Base-by-base conservation (phyloP, 2,329 filamentous ascomycete genomes). In the Ophiostoma fasciatum region DNA sequence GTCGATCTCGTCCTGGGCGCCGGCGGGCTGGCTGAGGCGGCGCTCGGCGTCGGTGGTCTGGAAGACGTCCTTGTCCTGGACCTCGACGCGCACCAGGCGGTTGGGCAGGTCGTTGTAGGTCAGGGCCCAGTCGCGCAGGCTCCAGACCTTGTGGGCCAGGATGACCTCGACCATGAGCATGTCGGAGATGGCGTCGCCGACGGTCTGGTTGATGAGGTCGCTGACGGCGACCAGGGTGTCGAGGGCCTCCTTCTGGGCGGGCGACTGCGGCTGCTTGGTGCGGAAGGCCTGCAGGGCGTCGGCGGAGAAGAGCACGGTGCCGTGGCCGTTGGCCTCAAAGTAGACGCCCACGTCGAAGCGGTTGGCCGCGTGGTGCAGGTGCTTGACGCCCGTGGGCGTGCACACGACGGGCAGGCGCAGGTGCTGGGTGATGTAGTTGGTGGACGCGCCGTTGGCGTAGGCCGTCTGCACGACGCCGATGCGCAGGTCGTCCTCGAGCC, bases 281-380 rank as follows among this genome's bases (percentile, higher is more conserved):
- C 68, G 70, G 61, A 98, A 92, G 33, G 73, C 69, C 48, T 79
- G 78, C 31, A 88, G 64, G 4, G 88, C 88, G 41, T 82, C 76
- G 39, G 80, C 73, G 1, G 83, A 93, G 67, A 98, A 98, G 37
- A 96, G 78, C 25, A 96, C 81, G 9, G 90, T 98, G 46, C 90
- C 90, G 58, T 98, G 90, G 21, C 90, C 90, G 54, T 98, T 98
- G 45, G 90, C 90, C 63, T 98, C 90, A 51, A 98, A 98, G 64
- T 98, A 98, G 35, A 96, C 84, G 39, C 90, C 90, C 37, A 96
- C 78, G 50, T 98, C 90, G 49, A 92, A 94, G 46, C 87, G 82
- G 50, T 82, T 77, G 27, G 90, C 90, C n/a, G 84, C 90, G 53
- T 96, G 90, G 61, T 98, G 90, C 44, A 98, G 71, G 60, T 94